Evolutionary conservation across 2,329 filamentous ascomycete species (phyloP), one percentile per base, ranked within the genome.

Genomic region (Fonsecaea pedrosoi): DNA sequence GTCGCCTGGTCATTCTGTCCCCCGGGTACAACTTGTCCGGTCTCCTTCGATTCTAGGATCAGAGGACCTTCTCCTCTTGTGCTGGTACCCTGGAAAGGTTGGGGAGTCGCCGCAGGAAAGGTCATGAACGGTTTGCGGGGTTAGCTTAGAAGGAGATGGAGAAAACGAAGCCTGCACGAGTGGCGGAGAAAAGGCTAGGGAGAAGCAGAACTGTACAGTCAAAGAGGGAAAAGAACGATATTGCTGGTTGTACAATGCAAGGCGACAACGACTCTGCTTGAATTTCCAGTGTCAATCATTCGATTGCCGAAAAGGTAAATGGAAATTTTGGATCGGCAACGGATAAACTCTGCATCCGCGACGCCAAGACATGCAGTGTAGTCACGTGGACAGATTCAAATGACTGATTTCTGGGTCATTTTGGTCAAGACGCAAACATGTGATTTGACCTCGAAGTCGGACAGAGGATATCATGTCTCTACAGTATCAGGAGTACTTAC

Each of bases 1-100:
- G 62, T 50, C 67, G 61, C 62, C 73, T 72, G 35, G 68, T 69
- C 61, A 60, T 53, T 62, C 35, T 67, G 64, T 40, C 66, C 66
- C 25, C 71, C 73, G 10, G 77, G 78, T 25, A 76, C 65, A 25
- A 77, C 74, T 64, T 77, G 78, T 15, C 79, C 79, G 21, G 74
- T 77, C 69, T 82, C 79, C 62, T 76, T 74, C 8, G 79, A 78
- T 40, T 70, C 68, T 60, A 58, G 65, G 34, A 70, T 15, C 15
- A 70, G 42, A 53, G 67, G 66, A 48, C 69, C 63, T 67, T 72
- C 68, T 66, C 65, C 66, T 65, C 57, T 66, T n/a, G 60, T 60
- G 64, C 60, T 62, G 64, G 60, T 61, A 67, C 66, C 71, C 67
- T 65, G 69, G 57, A 70, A 72, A 68, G 70, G 69, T 64, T 69